Conservation (phyloP, 805 yeast genomes). For the Crinitomyces ghanaensis region DNA sequence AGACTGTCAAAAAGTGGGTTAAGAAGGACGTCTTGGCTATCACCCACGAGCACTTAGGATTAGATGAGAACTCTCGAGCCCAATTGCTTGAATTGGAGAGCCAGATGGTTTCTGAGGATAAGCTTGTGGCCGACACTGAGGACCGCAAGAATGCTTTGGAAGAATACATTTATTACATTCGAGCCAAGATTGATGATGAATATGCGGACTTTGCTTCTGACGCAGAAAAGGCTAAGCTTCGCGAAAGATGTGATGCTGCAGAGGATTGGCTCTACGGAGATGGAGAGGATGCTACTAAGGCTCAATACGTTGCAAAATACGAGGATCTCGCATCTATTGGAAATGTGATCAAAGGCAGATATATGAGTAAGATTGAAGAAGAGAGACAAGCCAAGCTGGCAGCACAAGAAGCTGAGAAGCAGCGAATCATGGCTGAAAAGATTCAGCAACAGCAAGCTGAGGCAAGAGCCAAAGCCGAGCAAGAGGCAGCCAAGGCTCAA, state of each 20-base stretch:
- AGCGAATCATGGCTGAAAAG: conserved; percentile 73
- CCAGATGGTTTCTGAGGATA: conserved; percentile 78
- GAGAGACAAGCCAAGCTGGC: conserved; percentile 79
- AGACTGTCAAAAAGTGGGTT: conserved; percentile 83
- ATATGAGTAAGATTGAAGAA: conserved; percentile 88
- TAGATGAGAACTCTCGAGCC: conserved; percentile 53
- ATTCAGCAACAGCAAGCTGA: conserved; percentile 69
- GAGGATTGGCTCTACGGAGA: conserved; percentile 99
- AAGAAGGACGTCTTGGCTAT: conserved; percentile 74
- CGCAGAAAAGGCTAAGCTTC: conserved; percentile 74
- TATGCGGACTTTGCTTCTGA: conserved; percentile 82
- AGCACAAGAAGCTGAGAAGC: conserved; percentile 78
- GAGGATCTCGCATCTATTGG: conserved; percentile 94
- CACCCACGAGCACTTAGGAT: conserved; percentile 39
- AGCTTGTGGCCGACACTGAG: conserved; percentile 96
- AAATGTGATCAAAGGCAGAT: conserved; percentile 91
- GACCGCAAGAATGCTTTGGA: conserved; percentile 97
- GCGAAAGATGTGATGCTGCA: conserved; percentile 63
- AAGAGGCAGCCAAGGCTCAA: conserved; percentile 19
- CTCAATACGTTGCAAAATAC: conserved; percentile 92
- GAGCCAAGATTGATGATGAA: conserved; percentile 92
- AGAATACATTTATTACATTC: conserved; percentile 94
- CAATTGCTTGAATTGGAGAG: conserved; percentile 70
- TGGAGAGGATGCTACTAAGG: conserved; percentile 93
- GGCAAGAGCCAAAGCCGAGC: conserved; percentile 27